Percentiles rank a stretch among this genome's conserved stretches.
Evolutionary conservation across 306 rosid species (phyloP).

Genomic region (Cicer pinnatifidum): DNA sequence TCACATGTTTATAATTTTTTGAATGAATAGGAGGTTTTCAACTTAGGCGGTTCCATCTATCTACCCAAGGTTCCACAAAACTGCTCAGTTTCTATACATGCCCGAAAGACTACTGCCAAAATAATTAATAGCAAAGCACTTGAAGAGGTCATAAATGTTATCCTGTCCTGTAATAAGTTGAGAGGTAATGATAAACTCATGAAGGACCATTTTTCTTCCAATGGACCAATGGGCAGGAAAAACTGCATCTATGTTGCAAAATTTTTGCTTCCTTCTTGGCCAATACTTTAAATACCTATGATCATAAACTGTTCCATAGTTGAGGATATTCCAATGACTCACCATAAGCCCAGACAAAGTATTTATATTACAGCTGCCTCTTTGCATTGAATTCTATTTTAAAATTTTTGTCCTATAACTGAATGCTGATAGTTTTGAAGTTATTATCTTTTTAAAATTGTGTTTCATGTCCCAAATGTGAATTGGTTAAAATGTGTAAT

Average conservation of each 20-base stretch:
- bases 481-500: slow-evolving; percentile 22
- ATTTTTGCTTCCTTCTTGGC: background rate
- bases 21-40: slow-evolving; percentile 36
- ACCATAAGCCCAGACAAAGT: slow-evolving; percentile 14
- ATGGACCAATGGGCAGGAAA: background rate
- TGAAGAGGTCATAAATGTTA: background rate
- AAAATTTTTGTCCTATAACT: background rate
- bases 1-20: background rate
- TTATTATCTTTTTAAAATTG: background rate
- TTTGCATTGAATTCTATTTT: background rate
- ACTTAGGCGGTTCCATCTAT: slow-evolving; percentile 26
- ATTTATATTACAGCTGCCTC: background rate
- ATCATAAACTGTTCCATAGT: slow-evolving; percentile 15
- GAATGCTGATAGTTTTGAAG: slow-evolving; percentile 21
- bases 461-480: slow-evolving; percentile 11
- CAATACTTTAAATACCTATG: background rate
- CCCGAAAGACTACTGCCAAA: slow-evolving; percentile 4
- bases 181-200: slow-evolving; percentile 2
- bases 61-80: slow-evolving; percentile 23
- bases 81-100: slow-evolving; percentile 17
- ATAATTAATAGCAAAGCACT: background rate
- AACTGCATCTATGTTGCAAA: background rate
- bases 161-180: slow-evolving; percentile 10
- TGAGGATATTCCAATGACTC: background rate
- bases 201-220: slow-evolving; percentile 18